phyloP scores from a whole-genome alignment of 257 asterid species.

The Solanum piurae region DNA sequence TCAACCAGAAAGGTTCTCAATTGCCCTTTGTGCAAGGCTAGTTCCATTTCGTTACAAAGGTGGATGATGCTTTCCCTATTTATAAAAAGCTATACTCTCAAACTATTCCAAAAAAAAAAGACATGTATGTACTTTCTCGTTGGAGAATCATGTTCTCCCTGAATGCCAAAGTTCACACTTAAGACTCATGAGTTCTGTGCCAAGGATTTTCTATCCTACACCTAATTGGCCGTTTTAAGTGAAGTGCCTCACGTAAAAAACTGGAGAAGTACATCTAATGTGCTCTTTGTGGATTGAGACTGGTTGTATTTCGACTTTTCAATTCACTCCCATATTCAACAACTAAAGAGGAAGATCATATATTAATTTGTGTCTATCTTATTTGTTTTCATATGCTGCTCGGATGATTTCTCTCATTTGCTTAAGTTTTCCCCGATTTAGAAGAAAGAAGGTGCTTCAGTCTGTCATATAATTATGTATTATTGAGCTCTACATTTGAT shows the following conservation, averaged over 20 bases:
- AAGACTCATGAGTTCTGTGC: background rate
- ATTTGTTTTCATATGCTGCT: background rate
- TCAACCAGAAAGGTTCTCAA: slow-evolving; percentile 34
- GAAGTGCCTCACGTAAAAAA: background rate
- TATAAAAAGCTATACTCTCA: slow-evolving; percentile 81
- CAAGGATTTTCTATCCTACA: background rate
- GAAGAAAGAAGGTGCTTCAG: background rate
- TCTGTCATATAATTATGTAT: background rate
- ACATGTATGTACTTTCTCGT: slow-evolving; percentile 44
- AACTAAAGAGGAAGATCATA: background rate
- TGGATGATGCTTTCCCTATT: slow-evolving; percentile 48
- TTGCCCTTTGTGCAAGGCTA: slow-evolving; percentile 76
- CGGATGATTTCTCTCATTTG: background rate
- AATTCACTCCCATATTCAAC: background rate
- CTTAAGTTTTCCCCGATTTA: background rate
- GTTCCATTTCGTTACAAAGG: slow-evolving; percentile 46
- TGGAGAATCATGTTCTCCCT: slow-evolving; percentile 7
- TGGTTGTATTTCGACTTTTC: background rate
- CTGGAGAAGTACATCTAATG: background rate
- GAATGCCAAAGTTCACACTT: background rate
- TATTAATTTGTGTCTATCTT: background rate
- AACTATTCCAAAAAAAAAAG: slow-evolving; percentile 31
- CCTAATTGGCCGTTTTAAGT: background rate
- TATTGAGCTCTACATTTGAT: background rate
- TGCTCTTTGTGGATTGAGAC: background rate